Conservation (phyloP, 352 stramenopile genomes). For the Globisporangium rhizosaccharum region DNA sequence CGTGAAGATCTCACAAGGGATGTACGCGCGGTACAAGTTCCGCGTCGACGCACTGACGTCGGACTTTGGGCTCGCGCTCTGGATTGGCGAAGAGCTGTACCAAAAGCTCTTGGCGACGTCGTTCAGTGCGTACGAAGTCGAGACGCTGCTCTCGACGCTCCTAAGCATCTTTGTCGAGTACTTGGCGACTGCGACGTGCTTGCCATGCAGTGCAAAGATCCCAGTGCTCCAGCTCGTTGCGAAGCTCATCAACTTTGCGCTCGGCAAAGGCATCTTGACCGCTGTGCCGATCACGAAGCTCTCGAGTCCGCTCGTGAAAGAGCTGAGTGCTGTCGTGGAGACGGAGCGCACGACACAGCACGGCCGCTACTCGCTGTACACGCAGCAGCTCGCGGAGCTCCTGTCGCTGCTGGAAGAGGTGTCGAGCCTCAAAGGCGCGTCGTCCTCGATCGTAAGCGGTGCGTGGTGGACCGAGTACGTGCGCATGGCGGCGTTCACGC, state of each 20-base stretch:
- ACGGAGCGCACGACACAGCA: slow-evolving; percentile 64
- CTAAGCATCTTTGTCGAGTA: slow-evolving; percentile 48
- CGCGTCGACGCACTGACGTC: slow-evolving; percentile 60
- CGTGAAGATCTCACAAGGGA: slow-evolving; percentile 49
- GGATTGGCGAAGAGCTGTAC: slow-evolving; percentile 65
- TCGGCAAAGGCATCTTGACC: slow-evolving; percentile 41
- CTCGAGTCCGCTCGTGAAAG: slow-evolving; percentile 33
- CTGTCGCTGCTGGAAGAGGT: slow-evolving; percentile 61
- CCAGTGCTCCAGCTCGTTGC: slow-evolving; percentile 46
- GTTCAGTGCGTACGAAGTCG: slow-evolving; percentile 55
- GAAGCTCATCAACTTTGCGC: slow-evolving; percentile 66
- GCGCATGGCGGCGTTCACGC: slow-evolving; percentile 54
- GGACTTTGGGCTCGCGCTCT: slow-evolving; percentile 69
- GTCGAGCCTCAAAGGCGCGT: slow-evolving; percentile 41
- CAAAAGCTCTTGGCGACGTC: slow-evolving; percentile 43
- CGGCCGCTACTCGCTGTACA: slow-evolving; percentile 55
- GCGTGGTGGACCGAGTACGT: slow-evolving; percentile 59
- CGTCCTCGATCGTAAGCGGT: slow-evolving; percentile 29
- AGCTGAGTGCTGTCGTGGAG: slow-evolving; percentile 53
- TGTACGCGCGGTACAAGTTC: slow-evolving; percentile 79
- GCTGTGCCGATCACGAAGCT: slow-evolving; percentile 58
- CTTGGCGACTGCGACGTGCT: slow-evolving; percentile 25
- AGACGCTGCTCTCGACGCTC: slow-evolving; percentile 47
- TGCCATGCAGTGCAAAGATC: slow-evolving; percentile 42
- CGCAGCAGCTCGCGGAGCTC: slow-evolving; percentile 59